Conservation (phyloP, 805 yeast genomes). For the Sugiyamaella mastotermitis region DNA sequence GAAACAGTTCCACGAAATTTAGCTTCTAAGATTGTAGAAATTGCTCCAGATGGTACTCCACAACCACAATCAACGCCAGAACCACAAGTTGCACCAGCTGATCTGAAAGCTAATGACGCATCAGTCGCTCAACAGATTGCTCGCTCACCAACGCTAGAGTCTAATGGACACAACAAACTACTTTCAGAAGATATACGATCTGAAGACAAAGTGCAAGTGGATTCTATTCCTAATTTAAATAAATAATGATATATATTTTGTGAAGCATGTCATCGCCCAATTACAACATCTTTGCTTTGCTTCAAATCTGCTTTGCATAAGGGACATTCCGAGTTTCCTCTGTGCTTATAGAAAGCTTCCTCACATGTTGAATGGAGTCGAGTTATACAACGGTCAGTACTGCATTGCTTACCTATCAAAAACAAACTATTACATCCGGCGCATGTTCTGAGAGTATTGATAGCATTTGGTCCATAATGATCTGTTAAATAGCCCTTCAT, state of each 20-base stretch:
- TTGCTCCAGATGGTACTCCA: background rate
- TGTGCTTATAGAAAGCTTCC: constrained; percentile 14
- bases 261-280: too few relatives aligned
- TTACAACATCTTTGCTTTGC: too few relatives aligned
- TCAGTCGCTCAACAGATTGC: background rate
- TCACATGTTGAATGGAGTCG: constrained; percentile 48
- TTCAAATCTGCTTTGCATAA: constrained; percentile 7
- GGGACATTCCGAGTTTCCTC: constrained; percentile 12
- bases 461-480: constrained; percentile 32
- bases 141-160: too few relatives aligned
- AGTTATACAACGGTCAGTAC: constrained; percentile 30
- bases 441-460: constrained; percentile 36
- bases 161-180: too few relatives aligned
- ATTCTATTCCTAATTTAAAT: too few relatives aligned
- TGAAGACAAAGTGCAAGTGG: too few relatives aligned
- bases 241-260: too few relatives aligned
- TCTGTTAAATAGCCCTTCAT: constrained; percentile 38
- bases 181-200: too few relatives aligned
- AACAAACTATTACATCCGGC: constrained; percentile 47
- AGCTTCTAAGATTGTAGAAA: constrained; percentile 2
- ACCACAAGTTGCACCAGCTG: background rate
- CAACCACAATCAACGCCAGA: background rate
- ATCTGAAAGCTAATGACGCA: background rate
- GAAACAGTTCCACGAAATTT: too few relatives aligned
- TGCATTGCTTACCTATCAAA: constrained; percentile 46